Conservation (phyloP, 768 basidiomycete species). For the Lactarius deliciosus region DNA sequence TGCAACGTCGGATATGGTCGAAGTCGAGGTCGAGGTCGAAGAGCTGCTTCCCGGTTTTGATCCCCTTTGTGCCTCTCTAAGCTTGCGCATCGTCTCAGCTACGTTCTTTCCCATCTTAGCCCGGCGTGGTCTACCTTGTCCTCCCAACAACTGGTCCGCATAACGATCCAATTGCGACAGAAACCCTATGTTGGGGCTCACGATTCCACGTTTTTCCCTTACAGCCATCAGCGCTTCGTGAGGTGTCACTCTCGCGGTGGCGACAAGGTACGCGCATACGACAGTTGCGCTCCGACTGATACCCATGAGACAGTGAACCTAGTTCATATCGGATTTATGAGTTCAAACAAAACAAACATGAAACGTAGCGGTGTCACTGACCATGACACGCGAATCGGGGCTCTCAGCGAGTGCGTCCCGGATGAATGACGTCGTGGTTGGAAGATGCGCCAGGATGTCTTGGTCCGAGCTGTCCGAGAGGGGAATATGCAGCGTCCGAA, state of each 20-base stretch:
- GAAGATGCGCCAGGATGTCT: constrained; percentile 48
- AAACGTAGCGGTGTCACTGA: constrained; percentile 33
- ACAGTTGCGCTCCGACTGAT: constrained; percentile 76
- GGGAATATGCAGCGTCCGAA: constrained; percentile 54
- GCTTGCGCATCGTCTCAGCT: constrained; percentile 11
- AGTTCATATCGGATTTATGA: not conserved
- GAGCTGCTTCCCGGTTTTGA: not conserved
- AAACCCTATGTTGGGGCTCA: constrained; percentile 38
- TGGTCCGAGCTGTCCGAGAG: constrained; percentile 43
- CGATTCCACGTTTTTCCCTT: constrained; percentile 32
- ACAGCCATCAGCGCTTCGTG: constrained; percentile 34
- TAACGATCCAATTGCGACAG: constrained; percentile 33
- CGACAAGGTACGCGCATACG: constrained; percentile 64
- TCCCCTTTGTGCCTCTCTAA: constrained; percentile 4
- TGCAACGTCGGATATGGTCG: not conserved
- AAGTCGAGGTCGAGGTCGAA: not conserved
- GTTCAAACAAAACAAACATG: not conserved
- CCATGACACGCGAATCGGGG: constrained; percentile 48
- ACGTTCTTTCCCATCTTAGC: constrained; percentile 11
- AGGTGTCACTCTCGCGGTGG: constrained; percentile 33
- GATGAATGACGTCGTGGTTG: constrained; percentile 53
- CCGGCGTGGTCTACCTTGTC: not conserved
- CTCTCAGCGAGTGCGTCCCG: constrained; percentile 45
- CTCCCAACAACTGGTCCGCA: not conserved
- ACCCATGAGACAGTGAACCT: constrained; percentile 81